Conservation (phyloP, 139 green algal genomes). For the Picochlorum sp. region DNA sequence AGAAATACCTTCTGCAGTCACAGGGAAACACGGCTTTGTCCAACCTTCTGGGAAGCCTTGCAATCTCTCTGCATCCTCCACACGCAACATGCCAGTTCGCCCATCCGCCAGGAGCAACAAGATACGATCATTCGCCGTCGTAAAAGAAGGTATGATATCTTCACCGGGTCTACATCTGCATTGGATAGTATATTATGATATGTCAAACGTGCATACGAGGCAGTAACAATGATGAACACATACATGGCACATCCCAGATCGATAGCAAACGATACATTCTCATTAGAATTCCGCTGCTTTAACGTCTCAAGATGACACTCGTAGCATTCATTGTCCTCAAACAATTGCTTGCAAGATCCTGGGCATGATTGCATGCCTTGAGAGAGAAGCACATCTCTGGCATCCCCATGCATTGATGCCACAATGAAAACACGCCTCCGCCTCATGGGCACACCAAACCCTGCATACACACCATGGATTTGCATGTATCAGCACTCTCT, state of each 20-base stretch:
- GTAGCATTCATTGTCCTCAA: conserved; percentile 41
- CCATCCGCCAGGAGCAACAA: conserved; percentile 59
- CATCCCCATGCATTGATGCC: conserved; percentile 72
- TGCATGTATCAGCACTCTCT: no score
- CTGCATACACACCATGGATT: conserved; percentile 16
- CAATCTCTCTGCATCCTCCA: conserved; percentile 70
- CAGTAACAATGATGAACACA: no score
- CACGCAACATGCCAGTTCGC: conserved; percentile 55
- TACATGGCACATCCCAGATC: conserved; percentile 73
- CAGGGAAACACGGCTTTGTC: conserved; percentile 53
- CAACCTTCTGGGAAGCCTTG: conserved; percentile 65
- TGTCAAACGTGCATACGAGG: not conserved
- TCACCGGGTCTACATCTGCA: conserved; percentile 37
- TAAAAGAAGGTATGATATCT: conserved; percentile 82
- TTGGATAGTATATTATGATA: conserved; percentile 20
- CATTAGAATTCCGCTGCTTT: conserved; percentile 7
- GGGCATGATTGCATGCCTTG: conserved; percentile 48
- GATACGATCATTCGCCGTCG: conserved; percentile 70
- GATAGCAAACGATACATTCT: conserved; percentile 50
- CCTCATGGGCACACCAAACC: conserved; percentile 77
- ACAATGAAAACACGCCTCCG: conserved; percentile 74
- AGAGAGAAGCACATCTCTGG: conserved; percentile 74
- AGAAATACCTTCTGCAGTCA: conserved; percentile 22
- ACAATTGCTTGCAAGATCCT: conserved; percentile 44
- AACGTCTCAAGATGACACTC: conserved; percentile 43